phyloP scores from a whole-genome alignment of 495 filamentous ascomycete species.

The Daldinia vernicosa region DNA sequence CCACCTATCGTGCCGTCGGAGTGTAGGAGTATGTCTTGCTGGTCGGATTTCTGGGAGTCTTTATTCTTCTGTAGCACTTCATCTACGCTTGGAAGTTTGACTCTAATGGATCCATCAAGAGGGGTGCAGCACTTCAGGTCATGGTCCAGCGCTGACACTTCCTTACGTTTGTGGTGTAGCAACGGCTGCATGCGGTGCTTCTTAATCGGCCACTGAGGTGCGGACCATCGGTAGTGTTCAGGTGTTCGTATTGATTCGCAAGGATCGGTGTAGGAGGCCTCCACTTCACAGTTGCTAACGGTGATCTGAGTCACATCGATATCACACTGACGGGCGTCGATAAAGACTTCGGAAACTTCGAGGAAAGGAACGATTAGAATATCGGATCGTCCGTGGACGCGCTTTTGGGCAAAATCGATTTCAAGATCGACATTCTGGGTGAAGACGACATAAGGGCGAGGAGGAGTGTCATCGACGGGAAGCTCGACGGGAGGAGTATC shows the following conservation, averaged over 20 bases:
- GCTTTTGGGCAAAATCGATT: slow-evolving; percentile 79
- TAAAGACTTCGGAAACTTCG: slow-evolving; percentile 70
- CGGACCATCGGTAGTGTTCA: slow-evolving; percentile 59
- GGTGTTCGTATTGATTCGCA: slow-evolving; percentile 75
- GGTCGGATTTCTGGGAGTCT: slow-evolving; percentile 45
- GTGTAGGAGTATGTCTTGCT: slow-evolving; percentile 42
- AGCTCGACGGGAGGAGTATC: slow-evolving; percentile 41
- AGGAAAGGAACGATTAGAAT: slow-evolving; percentile 77
- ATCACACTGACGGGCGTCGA: slow-evolving; percentile 88
- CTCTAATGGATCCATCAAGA: slow-evolving; percentile 53
- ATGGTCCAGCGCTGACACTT: slow-evolving; percentile 53
- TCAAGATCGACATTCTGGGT: slow-evolving; percentile 89
- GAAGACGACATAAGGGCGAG: slow-evolving; percentile 65
- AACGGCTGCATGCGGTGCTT: slow-evolving; percentile 70
- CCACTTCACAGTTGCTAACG: slow-evolving; percentile 70
- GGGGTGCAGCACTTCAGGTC: slow-evolving; percentile 53
- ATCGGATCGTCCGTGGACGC: slow-evolving; percentile 79
- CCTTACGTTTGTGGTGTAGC: slow-evolving; percentile 60
- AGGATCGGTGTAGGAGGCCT: slow-evolving; percentile 74
- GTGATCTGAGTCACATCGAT: slow-evolving; percentile 68
- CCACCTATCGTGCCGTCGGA: slow-evolving; percentile 45
- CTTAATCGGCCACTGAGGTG: slow-evolving; percentile 81
- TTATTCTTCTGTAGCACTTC: slow-evolving; percentile 48
- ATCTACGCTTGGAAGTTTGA: slow-evolving; percentile 50
- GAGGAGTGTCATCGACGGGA: slow-evolving; percentile 47